Evolutionary conservation across 805 yeast species (phyloP).

Genomic region (Scheffersomyces coipomensis): DNA sequence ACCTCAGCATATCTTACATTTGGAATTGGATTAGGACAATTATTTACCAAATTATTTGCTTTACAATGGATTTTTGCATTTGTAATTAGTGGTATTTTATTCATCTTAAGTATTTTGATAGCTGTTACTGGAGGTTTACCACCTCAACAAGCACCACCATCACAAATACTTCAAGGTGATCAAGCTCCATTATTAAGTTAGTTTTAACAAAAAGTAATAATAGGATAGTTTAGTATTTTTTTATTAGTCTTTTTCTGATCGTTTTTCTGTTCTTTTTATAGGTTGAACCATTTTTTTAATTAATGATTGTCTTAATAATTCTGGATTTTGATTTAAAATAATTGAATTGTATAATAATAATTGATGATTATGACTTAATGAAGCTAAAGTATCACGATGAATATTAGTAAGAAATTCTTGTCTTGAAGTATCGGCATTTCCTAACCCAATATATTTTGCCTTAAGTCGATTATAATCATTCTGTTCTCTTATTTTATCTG

Average conservation of each 20-base stretch:
- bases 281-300: conserved; percentile 35
- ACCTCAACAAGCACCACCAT: too few relatives aligned
- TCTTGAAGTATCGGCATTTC: conserved; percentile 67
- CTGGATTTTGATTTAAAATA: conserved; percentile 43
- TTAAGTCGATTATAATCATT: conserved; percentile 33
- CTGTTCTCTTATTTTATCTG: conserved; percentile 39
- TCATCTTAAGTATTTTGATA: conserved; percentile 48
- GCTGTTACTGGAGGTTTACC: conserved; percentile 34
- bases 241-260: neutral
- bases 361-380: conserved; percentile 58
- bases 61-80: conserved; percentile 87
- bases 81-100: conserved; percentile 56
- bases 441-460: conserved; percentile 69
- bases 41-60: conserved; percentile 66
- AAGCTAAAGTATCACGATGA: conserved; percentile 63
- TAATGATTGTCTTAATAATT: conserved; percentile 26
- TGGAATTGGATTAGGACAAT: conserved; percentile 70
- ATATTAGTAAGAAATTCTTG: conserved; percentile 66
- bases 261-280: neutral
- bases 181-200: conserved; percentile 36
- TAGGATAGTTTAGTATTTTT: too few relatives aligned
- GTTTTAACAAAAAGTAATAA: neutral
- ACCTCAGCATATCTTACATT: conserved; percentile 56
- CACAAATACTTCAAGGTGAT: too few relatives aligned
- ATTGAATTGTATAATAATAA: conserved; percentile 53